Percentiles rank a stretch among this genome's conserved stretches.
Conservation (phyloP, 164 flowering plant genomes). For the Platanus orientalis region DNA sequence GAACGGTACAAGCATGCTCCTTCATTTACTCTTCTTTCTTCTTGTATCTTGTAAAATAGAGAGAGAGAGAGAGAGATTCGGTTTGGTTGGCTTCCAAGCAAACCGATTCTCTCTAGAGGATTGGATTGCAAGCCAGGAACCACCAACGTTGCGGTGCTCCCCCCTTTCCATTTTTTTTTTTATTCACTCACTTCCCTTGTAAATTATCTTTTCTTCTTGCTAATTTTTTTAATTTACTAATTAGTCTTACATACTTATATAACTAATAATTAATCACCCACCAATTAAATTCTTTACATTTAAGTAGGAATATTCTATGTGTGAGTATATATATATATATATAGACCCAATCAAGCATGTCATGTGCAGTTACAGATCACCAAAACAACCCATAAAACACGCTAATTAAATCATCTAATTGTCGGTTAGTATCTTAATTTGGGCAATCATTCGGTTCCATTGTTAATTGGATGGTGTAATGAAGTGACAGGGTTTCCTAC, state of each 20-base stretch:
- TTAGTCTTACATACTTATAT: too few relatives aligned
- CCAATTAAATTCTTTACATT: neutral
- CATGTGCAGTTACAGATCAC: too few relatives aligned
- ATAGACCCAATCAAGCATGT: neutral
- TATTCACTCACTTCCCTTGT: neutral
- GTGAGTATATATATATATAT: too few relatives aligned
- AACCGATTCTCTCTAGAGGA: conserved; percentile 34
- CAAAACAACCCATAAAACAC: too few relatives aligned
- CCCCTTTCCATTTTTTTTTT: conserved; percentile 5
- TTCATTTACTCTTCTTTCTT: conserved; percentile 8
- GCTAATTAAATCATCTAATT: neutral
- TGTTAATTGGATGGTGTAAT: too few relatives aligned
- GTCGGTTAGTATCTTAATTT: neutral
- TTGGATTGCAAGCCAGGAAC: conserved; percentile 61
- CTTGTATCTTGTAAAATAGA: neutral
- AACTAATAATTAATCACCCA: neutral
- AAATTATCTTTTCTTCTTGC: too few relatives aligned
- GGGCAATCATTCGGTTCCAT: too few relatives aligned
- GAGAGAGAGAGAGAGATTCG: conserved; percentile 25
- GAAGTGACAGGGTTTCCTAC: too few relatives aligned
- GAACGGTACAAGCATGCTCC: conserved; percentile 21
- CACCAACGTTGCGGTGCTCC: conserved; percentile 45
- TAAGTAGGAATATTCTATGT: too few relatives aligned
- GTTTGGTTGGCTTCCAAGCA: conserved; percentile 37
- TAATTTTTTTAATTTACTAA: too few relatives aligned